These are phyloP conservation scores for Gremmenia infestans DNA, from an alignment of 2,329 filamentous ascomycete genomes.

Conservation along the genomic window DNA sequence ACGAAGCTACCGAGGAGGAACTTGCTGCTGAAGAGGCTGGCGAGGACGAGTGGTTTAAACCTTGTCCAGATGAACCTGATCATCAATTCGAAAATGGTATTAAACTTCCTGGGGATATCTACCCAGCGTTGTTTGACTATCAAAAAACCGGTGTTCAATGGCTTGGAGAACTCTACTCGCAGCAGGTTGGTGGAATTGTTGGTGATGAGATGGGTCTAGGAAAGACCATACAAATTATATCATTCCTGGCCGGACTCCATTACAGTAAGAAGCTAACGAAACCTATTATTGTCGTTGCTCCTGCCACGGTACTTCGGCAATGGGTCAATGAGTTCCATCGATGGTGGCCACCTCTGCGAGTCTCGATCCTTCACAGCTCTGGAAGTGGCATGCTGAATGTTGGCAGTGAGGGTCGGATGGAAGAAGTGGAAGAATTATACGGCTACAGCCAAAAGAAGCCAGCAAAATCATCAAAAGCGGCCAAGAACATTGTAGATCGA, in stretches of 20 bases:
- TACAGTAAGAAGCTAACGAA: slow-evolving; percentile 81
- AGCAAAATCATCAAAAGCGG: slow-evolving; percentile 60
- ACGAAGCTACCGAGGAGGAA: slow-evolving; percentile 35
- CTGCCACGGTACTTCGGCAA: slow-evolving; percentile 90
- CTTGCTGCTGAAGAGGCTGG: slow-evolving; percentile 38
- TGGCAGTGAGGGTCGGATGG: slow-evolving; percentile 53
- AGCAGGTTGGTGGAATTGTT: slow-evolving; percentile 88
- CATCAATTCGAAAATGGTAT: slow-evolving; percentile 67
- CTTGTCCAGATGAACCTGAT: slow-evolving; percentile 78
- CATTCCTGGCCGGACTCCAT: slow-evolving; percentile 73
- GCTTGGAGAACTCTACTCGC: slow-evolving; percentile 86
- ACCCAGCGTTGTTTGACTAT: slow-evolving; percentile 88
- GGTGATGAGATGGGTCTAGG: slow-evolving; percentile 99
- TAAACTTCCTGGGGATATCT: slow-evolving; percentile 85
- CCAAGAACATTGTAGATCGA: slow-evolving; percentile 73
- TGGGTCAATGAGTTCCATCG: slow-evolving; percentile 98
- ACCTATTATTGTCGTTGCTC: slow-evolving; percentile 86
- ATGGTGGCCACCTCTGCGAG: slow-evolving; percentile 98
- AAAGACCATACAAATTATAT: slow-evolving; percentile 77
- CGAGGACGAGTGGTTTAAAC: slow-evolving; percentile 72
- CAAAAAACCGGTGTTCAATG: slow-evolving; percentile 96
- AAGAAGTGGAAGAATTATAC: slow-evolving; percentile 51
- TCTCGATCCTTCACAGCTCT: slow-evolving; percentile 91
- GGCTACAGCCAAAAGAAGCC: slow-evolving; percentile 33
- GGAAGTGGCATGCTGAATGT: slow-evolving; percentile 95